Percentiles rank a stretch among this genome's conserved stretches.
These are phyloP conservation scores for Ophiostoma australiae DNA, from an alignment of 2,329 filamentous ascomycete genomes.

Conservation along the genomic window DNA sequence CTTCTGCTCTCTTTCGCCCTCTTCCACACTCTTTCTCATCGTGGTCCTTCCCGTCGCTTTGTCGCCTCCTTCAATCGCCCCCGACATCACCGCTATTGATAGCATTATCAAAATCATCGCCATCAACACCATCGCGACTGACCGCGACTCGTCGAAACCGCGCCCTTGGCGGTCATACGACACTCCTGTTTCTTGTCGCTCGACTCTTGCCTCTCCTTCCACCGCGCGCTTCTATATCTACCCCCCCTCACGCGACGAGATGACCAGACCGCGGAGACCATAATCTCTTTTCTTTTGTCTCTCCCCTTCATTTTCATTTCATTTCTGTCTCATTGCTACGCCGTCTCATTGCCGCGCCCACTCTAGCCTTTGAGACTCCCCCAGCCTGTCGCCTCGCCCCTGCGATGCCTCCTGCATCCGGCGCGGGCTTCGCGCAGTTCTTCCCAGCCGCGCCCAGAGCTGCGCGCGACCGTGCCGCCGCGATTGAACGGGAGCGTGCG, in stretches of 20 bases:
- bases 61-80: neutral
- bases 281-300: constrained; percentile 11
- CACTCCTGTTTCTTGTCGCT: neutral
- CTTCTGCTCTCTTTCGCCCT: neutral
- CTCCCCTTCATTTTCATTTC: neutral
- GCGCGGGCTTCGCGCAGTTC: constrained; percentile 79
- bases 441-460: constrained; percentile 73
- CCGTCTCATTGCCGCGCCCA: neutral
- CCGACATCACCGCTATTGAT: neutral
- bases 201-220: neutral
- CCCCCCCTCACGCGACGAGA: constrained; percentile 40
- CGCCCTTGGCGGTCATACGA: neutral
- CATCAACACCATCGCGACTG: neutral
- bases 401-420: constrained; percentile 73
- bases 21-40: neutral
- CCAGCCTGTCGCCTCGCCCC: constrained; percentile 12
- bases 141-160: neutral
- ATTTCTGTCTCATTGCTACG: neutral
- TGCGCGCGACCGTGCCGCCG: constrained; percentile 46
- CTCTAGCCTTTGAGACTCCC: neutral
- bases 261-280: constrained; percentile 41
- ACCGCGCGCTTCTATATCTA: neutral
- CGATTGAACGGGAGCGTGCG: constrained; percentile 56
- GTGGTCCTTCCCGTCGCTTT: neutral
- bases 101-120: neutral